Evolutionary conservation across 139 green algal species (phyloP).

Genomic region (Volvox africanus): DNA sequence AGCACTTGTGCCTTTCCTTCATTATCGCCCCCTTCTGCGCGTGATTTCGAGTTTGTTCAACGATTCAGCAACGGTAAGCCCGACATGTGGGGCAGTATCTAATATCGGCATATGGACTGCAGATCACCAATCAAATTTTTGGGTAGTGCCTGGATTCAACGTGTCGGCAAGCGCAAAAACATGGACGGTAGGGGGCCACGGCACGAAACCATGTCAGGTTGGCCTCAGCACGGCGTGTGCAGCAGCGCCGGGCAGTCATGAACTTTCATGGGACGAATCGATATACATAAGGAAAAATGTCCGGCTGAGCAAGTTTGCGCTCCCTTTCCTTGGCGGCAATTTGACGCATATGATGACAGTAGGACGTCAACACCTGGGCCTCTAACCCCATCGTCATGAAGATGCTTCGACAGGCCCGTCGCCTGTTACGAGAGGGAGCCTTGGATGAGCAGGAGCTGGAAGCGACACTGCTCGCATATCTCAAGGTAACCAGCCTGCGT

Average conservation of each 20-base stretch:
- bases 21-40: not conserved
- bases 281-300: too few species aligned
- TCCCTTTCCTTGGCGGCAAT: too few species aligned
- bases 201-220: too few species aligned
- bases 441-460: constrained; percentile 20
- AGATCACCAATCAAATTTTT: too few species aligned
- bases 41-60: constrained; percentile 4
- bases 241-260: too few species aligned
- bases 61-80: not conserved
- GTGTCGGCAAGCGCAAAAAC: not conserved
- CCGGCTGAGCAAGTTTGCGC: too few species aligned
- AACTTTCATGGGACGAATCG: too few species aligned
- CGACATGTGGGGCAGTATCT: too few species aligned
- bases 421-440: not conserved
- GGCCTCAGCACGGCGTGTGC: too few species aligned
- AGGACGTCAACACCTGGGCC: constrained; percentile 19
- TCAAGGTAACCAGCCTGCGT: constrained; percentile 6
- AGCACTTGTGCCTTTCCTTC: not conserved
- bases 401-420: constrained; percentile 17
- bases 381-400: not conserved
- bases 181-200: not conserved
- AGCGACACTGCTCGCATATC: not conserved
- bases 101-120: not conserved
- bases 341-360: too few species aligned
- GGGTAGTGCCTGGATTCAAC: too few species aligned